phyloP scores from a whole-genome alignment of 179 eudicot genomes.

The Spergularia azorica region DNA sequence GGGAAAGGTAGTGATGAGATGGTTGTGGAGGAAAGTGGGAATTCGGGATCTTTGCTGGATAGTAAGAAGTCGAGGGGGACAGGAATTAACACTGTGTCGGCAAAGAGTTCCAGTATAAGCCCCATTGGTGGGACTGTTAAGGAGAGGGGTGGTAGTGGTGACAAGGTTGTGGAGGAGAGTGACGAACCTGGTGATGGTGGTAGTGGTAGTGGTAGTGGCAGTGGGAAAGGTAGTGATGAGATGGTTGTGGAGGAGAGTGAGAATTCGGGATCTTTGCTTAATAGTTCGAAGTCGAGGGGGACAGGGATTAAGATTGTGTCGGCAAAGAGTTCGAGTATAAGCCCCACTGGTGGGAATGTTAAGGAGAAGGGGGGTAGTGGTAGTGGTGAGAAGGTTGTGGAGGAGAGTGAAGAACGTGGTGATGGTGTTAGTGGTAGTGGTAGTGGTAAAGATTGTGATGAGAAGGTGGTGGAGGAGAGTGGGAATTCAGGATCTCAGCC shows the following conservation, averaged over 20 bases:
- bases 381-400: too few species aligned
- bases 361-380: neutral
- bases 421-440: slow-evolving; percentile 28
- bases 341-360: slow-evolving; percentile 7
- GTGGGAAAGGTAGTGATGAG: neutral
- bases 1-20: slow-evolving; percentile 11
- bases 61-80: too few species aligned
- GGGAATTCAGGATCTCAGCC: neutral
- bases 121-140: too few species aligned
- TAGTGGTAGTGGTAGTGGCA: neutral
- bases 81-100: too few species aligned
- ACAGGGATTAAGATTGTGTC: slow-evolving; percentile 10
- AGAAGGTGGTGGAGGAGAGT: slow-evolving; percentile 4
- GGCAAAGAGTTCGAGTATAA: neutral
- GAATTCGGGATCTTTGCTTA: neutral
- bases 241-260: slow-evolving; percentile 3
- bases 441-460: neutral
- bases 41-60: too few species aligned
- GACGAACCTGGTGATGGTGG: neutral
- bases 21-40: neutral
- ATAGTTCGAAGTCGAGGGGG: slow-evolving; percentile 4
- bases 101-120: too few species aligned
- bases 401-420: slow-evolving; percentile 16
- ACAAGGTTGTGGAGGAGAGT: slow-evolving; percentile 6
- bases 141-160: slow-evolving; percentile 22